Evolutionary conservation across 2,329 filamentous ascomycete genomes (phyloP).

Genomic region (Davidsoniella neocaledoniae): DNA sequence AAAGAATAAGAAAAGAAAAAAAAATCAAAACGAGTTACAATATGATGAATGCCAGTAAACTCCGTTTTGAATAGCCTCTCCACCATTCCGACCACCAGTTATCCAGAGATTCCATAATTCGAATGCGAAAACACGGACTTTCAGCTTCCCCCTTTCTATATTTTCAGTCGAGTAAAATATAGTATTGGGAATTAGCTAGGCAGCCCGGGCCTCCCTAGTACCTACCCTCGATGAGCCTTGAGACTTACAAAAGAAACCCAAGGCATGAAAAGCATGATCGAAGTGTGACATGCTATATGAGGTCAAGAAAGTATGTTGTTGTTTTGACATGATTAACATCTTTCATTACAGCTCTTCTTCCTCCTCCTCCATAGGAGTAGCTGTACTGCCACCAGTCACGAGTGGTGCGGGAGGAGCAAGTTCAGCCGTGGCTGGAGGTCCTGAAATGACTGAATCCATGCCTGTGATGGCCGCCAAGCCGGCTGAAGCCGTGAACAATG

Average conservation of each 20-base stretch:
- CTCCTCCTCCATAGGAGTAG: slow-evolving; percentile 12
- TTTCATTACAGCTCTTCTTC: slow-evolving; percentile 12
- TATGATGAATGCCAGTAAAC: slow-evolving; percentile 8
- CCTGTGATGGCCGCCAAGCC: slow-evolving; percentile 11
- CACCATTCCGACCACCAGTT: neutral
- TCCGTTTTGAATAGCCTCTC: slow-evolving; percentile 7
- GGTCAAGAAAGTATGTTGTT: neutral
- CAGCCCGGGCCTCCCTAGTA: too few species aligned
- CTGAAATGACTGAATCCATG: slow-evolving; percentile 9
- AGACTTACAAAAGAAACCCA: neutral
- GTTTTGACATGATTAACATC: neutral
- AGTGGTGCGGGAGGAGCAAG: slow-evolving; percentile 4
- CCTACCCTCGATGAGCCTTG: too few species aligned
- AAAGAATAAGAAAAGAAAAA: slow-evolving; percentile 4
- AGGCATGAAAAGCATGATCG: neutral
- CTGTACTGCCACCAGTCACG: neutral
- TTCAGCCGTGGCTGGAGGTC: slow-evolving; percentile 6
- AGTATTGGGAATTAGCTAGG: neutral
- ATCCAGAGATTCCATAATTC: slow-evolving; percentile 2
- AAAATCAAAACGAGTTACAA: slow-evolving; percentile 2
- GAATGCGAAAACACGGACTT: neutral
- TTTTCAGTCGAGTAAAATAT: neutral
- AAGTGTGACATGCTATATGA: neutral
- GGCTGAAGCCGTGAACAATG: slow-evolving; percentile 10
- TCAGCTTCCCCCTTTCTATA: too few species aligned